Percentiles rank a stretch among this genome's conserved stretches.
Conservation (phyloP, 176 grass and related monocot genomes). For the Themeda triandra region DNA sequence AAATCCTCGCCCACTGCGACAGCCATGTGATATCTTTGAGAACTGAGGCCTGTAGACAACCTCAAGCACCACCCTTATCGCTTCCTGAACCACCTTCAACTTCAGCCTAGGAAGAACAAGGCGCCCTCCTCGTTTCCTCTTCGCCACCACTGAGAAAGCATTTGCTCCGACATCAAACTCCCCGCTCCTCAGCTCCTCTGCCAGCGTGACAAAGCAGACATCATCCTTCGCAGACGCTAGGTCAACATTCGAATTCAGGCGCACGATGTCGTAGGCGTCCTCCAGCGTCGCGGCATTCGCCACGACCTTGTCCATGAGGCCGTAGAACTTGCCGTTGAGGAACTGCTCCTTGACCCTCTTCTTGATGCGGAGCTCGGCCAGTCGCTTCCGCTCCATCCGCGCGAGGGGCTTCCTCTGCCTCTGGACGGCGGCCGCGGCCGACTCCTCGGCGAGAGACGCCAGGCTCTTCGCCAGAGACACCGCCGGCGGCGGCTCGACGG, state of each 20-base stretch:
- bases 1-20: slow-evolving; percentile 64
- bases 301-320: slow-evolving; percentile 64
- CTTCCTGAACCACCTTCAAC: slow-evolving; percentile 84
- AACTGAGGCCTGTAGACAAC: slow-evolving; percentile 80
- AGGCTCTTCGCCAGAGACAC: slow-evolving; percentile 85
- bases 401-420: slow-evolving; percentile 43
- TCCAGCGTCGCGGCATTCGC: slow-evolving; percentile 49
- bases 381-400: slow-evolving; percentile 66
- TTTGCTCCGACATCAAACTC: slow-evolving; percentile 51
- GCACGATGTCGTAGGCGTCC: slow-evolving; percentile 76
- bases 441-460: slow-evolving; percentile 69
- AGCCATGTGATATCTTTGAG: slow-evolving; percentile 94
- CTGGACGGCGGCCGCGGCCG: not conserved
- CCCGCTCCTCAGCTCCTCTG: slow-evolving; percentile 47
- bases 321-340: slow-evolving; percentile 60
- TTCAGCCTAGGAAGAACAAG: slow-evolving; percentile 79
- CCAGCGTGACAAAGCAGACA: slow-evolving; percentile 53
- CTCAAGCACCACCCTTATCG: slow-evolving; percentile 70
- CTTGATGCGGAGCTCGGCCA: slow-evolving; percentile 74
- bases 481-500: not conserved
- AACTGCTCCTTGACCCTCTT: slow-evolving; percentile 77
- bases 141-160: slow-evolving; percentile 31
- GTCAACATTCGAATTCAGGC: slow-evolving; percentile 65
- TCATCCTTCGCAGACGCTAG: slow-evolving; percentile 40
- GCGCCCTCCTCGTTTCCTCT: slow-evolving; percentile 30